Conservation (phyloP, 495 filamentous ascomycete genomes). For the Apiosordaria backusii region DNA sequence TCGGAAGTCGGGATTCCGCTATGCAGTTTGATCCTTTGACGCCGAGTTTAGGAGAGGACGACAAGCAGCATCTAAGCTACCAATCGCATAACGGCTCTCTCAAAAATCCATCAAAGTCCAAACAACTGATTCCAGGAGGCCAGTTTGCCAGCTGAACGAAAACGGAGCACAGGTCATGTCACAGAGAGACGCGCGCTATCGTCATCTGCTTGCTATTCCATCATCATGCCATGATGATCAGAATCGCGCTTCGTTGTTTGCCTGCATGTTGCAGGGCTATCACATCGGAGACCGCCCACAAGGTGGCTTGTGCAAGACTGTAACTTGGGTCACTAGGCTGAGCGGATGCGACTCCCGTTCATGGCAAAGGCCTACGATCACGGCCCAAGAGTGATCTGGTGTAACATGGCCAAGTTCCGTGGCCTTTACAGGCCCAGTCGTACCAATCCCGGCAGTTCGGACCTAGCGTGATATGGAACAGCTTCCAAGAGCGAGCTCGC, state of each 20-base stretch:
- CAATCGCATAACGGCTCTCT: neutral
- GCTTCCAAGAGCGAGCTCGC: neutral
- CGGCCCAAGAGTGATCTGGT: neutral
- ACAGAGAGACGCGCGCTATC: neutral
- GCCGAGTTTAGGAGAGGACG: neutral
- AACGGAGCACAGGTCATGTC: neutral
- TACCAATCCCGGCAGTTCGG: conserved; percentile 4
- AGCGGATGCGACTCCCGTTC: neutral
- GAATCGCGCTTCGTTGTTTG: neutral
- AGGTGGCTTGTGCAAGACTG: neutral
- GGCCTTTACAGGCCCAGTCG: neutral
- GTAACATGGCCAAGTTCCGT: neutral
- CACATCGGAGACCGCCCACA: neutral
- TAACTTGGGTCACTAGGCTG: neutral
- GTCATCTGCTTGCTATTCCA: neutral
- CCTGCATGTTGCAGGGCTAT: neutral
- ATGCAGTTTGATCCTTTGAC: neutral
- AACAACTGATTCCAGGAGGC: neutral
- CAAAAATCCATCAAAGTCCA: neutral
- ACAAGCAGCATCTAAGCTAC: neutral
- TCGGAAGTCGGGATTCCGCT: neutral
- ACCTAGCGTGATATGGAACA: neutral
- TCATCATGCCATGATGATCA: neutral
- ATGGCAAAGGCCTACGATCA: neutral
- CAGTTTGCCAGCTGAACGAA: no score